Percentiles rank a stretch among this genome's conserved stretches.
These are phyloP conservation scores for Malassezia sympodialis DNA, from an alignment of 1,284 basidiomycete species.

Conservation along the genomic window DNA sequence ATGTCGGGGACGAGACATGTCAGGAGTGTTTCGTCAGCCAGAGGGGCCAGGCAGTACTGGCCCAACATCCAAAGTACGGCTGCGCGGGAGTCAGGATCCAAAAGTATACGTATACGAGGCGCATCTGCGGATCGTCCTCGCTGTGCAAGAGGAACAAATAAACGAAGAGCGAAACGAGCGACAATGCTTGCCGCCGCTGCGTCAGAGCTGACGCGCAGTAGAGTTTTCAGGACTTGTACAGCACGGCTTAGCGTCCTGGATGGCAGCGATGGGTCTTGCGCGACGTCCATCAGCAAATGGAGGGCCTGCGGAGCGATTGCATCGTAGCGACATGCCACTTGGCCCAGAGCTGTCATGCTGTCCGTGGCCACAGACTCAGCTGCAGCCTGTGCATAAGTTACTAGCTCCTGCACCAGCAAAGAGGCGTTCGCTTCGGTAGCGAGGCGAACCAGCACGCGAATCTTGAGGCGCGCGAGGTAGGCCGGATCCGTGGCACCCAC, in stretches of 20 bases:
- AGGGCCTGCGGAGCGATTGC: not conserved
- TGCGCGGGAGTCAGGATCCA: conserved; percentile 10
- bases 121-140: not conserved
- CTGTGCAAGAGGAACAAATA: conserved; percentile 20
- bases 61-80: conserved; percentile 41
- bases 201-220: not conserved
- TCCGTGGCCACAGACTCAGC: conserved; percentile 21
- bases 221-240: conserved; percentile 5
- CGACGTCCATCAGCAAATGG: conserved; percentile 6
- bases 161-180: conserved; percentile 23
- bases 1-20: conserved; percentile 36
- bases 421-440: conserved; percentile 15
- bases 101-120: conserved; percentile 1
- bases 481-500: conserved; percentile 29
- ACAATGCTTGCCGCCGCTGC: conserved; percentile 20
- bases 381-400: conserved; percentile 19
- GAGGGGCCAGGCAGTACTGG: conserved; percentile 24
- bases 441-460: conserved; percentile 25
- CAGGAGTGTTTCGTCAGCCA: conserved; percentile 22
- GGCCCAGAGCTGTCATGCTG: conserved; percentile 23
- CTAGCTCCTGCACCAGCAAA: conserved; percentile 21
- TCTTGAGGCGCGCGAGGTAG: conserved; percentile 29
- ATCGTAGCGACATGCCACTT: conserved; percentile 18
- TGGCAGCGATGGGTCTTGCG: not conserved
- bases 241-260: conserved; percentile 2